Percentiles rank a stretch among this genome's conserved stretches.
phyloP scores from a whole-genome alignment of 2,329 filamentous ascomycete species.

The Pseudogymnoascus verrucosus region DNA sequence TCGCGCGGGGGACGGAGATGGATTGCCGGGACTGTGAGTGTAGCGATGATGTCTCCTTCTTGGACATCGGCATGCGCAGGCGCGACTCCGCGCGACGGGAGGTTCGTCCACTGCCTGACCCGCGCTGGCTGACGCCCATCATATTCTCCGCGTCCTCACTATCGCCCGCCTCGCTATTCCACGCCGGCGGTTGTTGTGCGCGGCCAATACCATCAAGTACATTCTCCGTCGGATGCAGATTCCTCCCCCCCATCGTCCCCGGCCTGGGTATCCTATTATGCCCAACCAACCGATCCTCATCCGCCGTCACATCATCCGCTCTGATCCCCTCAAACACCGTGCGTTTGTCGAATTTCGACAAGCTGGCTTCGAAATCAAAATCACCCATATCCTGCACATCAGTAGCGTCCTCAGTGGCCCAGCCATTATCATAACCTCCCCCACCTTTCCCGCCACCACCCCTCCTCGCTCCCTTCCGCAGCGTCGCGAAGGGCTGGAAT shows the following conservation, averaged over 20 bases:
- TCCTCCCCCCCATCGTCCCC: constrained; percentile 74
- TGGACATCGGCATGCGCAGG: constrained; percentile 10
- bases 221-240: constrained; percentile 85
- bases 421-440: constrained; percentile 61
- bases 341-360: constrained; percentile 92
- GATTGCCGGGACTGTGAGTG: constrained; percentile 20
- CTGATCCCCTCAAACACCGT: constrained; percentile 87
- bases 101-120: constrained; percentile 35
- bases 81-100: constrained; percentile 35
- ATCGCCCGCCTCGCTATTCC: constrained; percentile 70
- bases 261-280: constrained; percentile 68
- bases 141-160: constrained; percentile 27
- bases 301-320: constrained; percentile 80
- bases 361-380: constrained; percentile 83
- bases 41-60: not conserved
- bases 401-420: constrained; percentile 93
- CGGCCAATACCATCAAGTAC: constrained; percentile 55
- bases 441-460: too few relatives aligned
- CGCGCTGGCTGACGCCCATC: constrained; percentile 19
- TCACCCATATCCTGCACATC: constrained; percentile 90
- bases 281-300: constrained; percentile 80
- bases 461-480: constrained; percentile 49
- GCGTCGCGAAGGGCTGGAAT: constrained; percentile 53
- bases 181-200: constrained; percentile 29
- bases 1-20: constrained; percentile 30